phyloP scores from a whole-genome alignment of 768 basidiomycete genomes.

The Suillus subluteus region DNA sequence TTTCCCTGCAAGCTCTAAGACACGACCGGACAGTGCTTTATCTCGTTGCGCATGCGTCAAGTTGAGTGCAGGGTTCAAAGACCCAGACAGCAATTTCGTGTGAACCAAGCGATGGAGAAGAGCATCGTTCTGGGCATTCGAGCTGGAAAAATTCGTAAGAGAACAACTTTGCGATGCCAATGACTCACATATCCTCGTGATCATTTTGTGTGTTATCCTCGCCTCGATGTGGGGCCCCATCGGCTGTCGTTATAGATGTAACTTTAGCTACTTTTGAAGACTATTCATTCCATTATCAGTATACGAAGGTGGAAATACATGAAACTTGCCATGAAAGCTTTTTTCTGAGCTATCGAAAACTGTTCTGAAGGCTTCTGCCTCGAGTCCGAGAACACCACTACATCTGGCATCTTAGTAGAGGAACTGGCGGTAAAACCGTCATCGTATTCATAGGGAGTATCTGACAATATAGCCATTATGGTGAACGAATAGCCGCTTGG shows the following conservation, averaged over 20 bases:
- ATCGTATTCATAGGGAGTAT: slow-evolving; percentile 44
- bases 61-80: slow-evolving; percentile 61
- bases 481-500: neutral
- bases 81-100: slow-evolving; percentile 78
- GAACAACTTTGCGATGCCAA: neutral
- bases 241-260: slow-evolving; percentile 32
- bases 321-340: slow-evolving; percentile 75
- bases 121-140: slow-evolving; percentile 78
- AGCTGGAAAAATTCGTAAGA: slow-evolving; percentile 44
- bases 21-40: slow-evolving; percentile 77
- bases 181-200: slow-evolving; percentile 6
- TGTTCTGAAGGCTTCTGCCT: slow-evolving; percentile 25
- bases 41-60: slow-evolving; percentile 67
- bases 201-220: slow-evolving; percentile 7
- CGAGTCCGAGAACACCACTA: slow-evolving; percentile 61
- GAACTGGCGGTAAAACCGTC: slow-evolving; percentile 46
- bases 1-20: slow-evolving; percentile 70
- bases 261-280: slow-evolving; percentile 79
- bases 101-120: slow-evolving; percentile 79
- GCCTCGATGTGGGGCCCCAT: slow-evolving; percentile 21
- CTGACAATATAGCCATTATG: neutral
- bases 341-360: slow-evolving; percentile 49
- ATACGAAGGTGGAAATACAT: neutral
- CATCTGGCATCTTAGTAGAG: slow-evolving; percentile 39
- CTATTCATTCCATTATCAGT: slow-evolving; percentile 38